phyloP scores from a whole-genome alignment of 2,329 filamentous ascomycete genomes.

The Cordyceps pruinosa region DNA sequence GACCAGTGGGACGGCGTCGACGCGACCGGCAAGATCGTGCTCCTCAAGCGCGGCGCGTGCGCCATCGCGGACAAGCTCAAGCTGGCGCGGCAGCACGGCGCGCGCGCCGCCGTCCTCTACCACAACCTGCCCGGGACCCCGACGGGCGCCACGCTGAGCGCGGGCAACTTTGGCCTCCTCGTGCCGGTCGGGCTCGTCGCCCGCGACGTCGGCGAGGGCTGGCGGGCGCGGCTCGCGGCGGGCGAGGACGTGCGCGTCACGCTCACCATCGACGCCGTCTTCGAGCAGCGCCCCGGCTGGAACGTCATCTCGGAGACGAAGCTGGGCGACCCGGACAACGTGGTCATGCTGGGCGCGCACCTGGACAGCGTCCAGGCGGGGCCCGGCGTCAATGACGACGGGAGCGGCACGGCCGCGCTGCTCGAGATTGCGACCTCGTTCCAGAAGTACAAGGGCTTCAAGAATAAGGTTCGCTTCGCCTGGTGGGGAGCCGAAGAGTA shows the following conservation, averaged over 20 bases:
- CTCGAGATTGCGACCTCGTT: conserved; percentile 33
- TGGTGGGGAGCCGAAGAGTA: conserved; percentile 39
- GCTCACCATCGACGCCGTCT: conserved; percentile 31
- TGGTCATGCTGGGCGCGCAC: conserved; percentile 36
- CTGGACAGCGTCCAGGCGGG: conserved; percentile 34
- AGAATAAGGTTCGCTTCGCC: conserved; percentile 37
- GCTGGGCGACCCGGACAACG: conserved; percentile 34
- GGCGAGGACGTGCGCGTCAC: conserved; percentile 29
- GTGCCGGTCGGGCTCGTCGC: conserved; percentile 32
- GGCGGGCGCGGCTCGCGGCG: conserved; percentile 26
- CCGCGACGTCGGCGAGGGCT: conserved; percentile 29
- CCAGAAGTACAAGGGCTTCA: conserved; percentile 30
- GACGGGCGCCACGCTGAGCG: conserved; percentile 46
- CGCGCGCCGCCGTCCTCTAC: conserved; percentile 47
- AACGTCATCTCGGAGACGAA: conserved; percentile 39
- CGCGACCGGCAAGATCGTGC: conserved; percentile 34
- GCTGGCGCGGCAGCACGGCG: conserved; percentile 34
- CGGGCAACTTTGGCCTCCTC: conserved; percentile 29
- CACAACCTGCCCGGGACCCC: conserved; percentile 48
- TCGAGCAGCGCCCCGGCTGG: conserved; percentile 31
- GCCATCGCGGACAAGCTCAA: conserved; percentile 35
- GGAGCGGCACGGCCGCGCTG: conserved; percentile 31
- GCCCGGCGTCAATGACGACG: conserved; percentile 36
- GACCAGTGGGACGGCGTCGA: conserved; percentile 37
- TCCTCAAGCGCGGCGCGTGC: conserved; percentile 39